phyloP scores from a whole-genome alignment of 2,329 filamentous ascomycete genomes.

The Sarocladium oryzae region DNA sequence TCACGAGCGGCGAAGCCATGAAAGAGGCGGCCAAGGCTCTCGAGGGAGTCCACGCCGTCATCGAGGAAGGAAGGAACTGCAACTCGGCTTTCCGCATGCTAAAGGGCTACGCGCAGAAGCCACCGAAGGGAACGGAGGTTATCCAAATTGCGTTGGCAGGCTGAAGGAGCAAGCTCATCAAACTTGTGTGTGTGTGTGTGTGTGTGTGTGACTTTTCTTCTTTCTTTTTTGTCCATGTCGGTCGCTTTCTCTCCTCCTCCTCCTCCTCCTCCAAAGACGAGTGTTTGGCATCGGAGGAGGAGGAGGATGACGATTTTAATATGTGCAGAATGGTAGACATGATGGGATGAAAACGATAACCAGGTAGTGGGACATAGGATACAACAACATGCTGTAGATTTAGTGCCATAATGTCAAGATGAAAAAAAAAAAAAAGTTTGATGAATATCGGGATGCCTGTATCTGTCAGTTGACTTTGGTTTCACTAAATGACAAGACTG shows the following conservation, averaged over 20 bases:
- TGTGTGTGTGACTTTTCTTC: neutral
- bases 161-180: neutral
- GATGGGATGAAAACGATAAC: neutral
- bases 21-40: constrained; percentile 52
- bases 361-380: too few species aligned
- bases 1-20: constrained; percentile 43
- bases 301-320: too few species aligned
- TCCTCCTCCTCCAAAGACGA: too few species aligned
- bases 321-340: neutral
- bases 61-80: constrained; percentile 56
- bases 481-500: too few species aligned
- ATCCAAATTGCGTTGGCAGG: constrained; percentile 30
- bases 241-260: neutral
- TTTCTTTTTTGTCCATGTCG: neutral
- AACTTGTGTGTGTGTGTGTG: too few species aligned
- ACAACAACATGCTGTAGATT: neutral
- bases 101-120: constrained; percentile 59
- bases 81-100: constrained; percentile 56
- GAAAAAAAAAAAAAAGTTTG: too few species aligned
- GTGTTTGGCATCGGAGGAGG: neutral
- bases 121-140: constrained; percentile 30
- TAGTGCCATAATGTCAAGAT: neutral
- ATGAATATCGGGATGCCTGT: too few species aligned
- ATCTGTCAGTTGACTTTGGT: too few species aligned
- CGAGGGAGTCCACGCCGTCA: constrained; percentile 51